A percentile compares a stretch with the other conserved stretches of the same genome.
Evolutionary conservation across 768 basidiomycete species (phyloP).

Genomic region (Tulasnella sp.): DNA sequence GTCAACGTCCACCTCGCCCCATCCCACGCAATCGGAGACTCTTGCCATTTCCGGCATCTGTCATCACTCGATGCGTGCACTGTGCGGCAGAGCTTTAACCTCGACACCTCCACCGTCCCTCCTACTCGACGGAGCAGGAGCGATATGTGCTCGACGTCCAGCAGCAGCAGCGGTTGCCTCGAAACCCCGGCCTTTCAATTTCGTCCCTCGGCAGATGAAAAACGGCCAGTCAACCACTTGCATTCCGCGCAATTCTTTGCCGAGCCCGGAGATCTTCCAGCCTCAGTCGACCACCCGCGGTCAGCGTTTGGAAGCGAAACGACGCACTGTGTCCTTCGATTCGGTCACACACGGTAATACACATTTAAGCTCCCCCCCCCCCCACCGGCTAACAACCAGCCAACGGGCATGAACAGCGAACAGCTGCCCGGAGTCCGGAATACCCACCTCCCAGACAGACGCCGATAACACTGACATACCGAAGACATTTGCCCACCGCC

Average conservation of each 20-base stretch:
- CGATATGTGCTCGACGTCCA: background rate
- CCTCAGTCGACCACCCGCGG: slow-evolving; percentile 18
- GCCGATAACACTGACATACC: background rate
- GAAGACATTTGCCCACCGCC: slow-evolving; percentile 5
- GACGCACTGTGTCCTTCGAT: background rate
- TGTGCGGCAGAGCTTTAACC: slow-evolving; percentile 17
- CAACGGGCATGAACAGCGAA: slow-evolving; percentile 10
- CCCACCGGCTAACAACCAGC: background rate
- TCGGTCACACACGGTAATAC: slow-evolving; percentile 17
- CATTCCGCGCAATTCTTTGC: background rate
- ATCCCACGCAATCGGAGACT: background rate
- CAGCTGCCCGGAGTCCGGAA: slow-evolving; percentile 4
- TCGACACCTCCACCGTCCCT: slow-evolving; percentile 4
- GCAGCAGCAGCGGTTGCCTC: background rate
- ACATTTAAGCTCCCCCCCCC: slow-evolving; percentile 7
- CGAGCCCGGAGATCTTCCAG: slow-evolving; percentile 15
- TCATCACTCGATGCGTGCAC: background rate
- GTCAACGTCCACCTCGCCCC: background rate
- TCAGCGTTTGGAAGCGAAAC: background rate
- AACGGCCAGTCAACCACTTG: background rate
- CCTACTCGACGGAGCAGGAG: background rate
- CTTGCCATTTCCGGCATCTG: slow-evolving; percentile 2
- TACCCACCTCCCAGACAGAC: background rate
- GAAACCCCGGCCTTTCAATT: background rate
- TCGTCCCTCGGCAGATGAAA: slow-evolving; percentile 16